Evolutionary conservation across 1,284 basidiomycete genomes (phyloP), one percentile per base, ranked within the genome.

Genomic region (Cryptococcus hybrid): DNA sequence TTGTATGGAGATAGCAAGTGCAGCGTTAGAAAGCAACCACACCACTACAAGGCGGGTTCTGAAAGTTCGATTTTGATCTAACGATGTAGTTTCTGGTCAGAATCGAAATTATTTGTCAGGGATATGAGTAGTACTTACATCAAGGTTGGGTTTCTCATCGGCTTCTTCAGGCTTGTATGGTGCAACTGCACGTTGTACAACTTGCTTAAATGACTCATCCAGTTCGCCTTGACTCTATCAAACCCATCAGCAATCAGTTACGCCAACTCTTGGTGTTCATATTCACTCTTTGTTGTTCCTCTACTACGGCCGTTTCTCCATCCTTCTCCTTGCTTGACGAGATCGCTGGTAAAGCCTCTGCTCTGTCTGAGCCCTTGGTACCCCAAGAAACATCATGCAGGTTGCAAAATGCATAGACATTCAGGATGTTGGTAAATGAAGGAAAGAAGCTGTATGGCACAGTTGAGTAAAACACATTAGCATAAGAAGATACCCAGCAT

Each of bases 291-390:
- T 85, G 85, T 35, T 84, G 87, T 73, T 89, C 92, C 67, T 92
- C 90, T 12, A 93, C 89, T 34, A 92, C 88, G 5, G 87, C 85
- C 7, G 82, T 81, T 55, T 87, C 89, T 2, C 86, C 84, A 48
- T 84, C 86, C 73, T 90, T 90, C 42, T 79, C 75, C 76, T 92
- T 92, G 62, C 86, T 88, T 7, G 88, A 93, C 11, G 86, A 89
- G 48, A 96, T 86, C 0, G 91, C 89, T 0, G 94, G 95, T n/a
- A 98, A 81, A 1, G 89, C 89, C 67, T 97, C 94, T 0, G 87
- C 92, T 76, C 95, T 94, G 80, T 98, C 95, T 57, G 90, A 92
- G 52, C 94, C 94, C 61, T 95, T 95, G 8, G 92, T 96, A 92
- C 38, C 88, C 90, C 18, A 89, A 47, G 87, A 89, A 53, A 93